Evolutionary conservation across 176 grass and related monocot species (phyloP).

Genomic region (Thinopyrum elongatum): DNA sequence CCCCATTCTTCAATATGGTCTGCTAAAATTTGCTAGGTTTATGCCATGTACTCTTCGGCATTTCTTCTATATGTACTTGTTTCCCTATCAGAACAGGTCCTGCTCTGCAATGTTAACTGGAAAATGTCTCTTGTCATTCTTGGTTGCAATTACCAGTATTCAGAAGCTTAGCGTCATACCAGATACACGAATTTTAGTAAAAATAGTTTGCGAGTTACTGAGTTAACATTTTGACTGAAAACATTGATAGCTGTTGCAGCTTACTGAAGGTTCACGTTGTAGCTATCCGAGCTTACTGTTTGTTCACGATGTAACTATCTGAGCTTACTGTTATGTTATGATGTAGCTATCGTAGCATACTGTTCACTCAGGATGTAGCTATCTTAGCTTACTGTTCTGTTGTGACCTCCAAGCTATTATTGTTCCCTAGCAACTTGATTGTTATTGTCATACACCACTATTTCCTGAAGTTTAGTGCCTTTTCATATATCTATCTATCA

Average conservation of each 20-base stretch:
- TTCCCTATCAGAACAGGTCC: neutral
- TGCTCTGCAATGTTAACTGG: neutral
- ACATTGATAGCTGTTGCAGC: neutral
- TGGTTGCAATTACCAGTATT: neutral
- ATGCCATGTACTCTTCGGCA: neutral
- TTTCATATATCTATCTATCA: neutral
- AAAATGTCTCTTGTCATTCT: neutral
- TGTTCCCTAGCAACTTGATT: neutral
- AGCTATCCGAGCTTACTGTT: too few species aligned
- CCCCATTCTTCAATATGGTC: neutral
- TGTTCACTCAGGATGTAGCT: neutral
- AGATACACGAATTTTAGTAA: neutral
- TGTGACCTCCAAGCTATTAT: neutral
- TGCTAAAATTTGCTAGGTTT: neutral
- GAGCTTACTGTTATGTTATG: too few species aligned
- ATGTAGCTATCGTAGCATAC: neutral
- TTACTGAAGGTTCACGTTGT: neutral
- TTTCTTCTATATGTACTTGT: neutral
- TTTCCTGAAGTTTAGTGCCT: neutral
- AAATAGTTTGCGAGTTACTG: neutral
- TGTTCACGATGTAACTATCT: too few species aligned
- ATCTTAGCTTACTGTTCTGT: neutral
- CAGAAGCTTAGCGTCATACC: neutral
- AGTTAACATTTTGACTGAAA: neutral
- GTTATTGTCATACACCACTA: neutral